Conservation (phyloP, 23 red algal genomes). For the Gracilaria vermiculophylla region DNA sequence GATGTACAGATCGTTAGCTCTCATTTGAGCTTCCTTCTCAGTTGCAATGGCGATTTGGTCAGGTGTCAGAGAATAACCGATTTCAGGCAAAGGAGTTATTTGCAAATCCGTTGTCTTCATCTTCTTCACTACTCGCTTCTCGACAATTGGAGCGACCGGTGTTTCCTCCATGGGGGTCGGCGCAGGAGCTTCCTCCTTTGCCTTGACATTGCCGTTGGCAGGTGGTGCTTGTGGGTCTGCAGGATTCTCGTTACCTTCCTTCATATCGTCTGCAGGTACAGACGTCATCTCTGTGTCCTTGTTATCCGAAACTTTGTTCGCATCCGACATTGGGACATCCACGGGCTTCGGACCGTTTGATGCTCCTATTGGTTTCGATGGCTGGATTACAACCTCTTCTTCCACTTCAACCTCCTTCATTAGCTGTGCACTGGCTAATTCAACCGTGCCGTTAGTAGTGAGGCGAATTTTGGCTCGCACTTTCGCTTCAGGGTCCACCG, state of each 20-base stretch:
- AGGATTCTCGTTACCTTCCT: neutral
- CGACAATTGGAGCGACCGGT: conserved; percentile 24
- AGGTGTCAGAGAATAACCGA: conserved; percentile 8
- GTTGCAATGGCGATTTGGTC: conserved; percentile 27
- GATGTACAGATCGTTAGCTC: conserved; percentile 87
- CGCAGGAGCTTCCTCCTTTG: neutral
- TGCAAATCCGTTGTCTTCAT: conserved; percentile 57
- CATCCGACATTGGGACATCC: conserved; percentile 48
- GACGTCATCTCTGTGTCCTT: neutral
- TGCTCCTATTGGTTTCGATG: neutral
- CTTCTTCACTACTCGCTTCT: conserved; percentile 71
- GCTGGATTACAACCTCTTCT: conserved; percentile 44
- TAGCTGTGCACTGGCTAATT: conserved; percentile 58
- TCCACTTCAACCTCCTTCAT: conserved; percentile 77
- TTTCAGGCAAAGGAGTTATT: conserved; percentile 7
- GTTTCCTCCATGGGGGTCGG: conserved; percentile 18
- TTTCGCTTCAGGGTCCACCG: conserved; percentile 42
- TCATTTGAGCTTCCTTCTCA: conserved; percentile 87
- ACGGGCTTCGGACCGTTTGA: neutral
- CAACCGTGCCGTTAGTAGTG: conserved; percentile 68
- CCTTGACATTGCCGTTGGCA: neutral
- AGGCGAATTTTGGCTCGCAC: conserved; percentile 72
- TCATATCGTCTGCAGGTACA: neutral
- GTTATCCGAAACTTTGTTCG: neutral
- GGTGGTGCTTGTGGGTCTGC: neutral